These are phyloP conservation scores for Brettanomyces bruxellensis DNA, from an alignment of 805 yeast species.

Conservation along the genomic window DNA sequence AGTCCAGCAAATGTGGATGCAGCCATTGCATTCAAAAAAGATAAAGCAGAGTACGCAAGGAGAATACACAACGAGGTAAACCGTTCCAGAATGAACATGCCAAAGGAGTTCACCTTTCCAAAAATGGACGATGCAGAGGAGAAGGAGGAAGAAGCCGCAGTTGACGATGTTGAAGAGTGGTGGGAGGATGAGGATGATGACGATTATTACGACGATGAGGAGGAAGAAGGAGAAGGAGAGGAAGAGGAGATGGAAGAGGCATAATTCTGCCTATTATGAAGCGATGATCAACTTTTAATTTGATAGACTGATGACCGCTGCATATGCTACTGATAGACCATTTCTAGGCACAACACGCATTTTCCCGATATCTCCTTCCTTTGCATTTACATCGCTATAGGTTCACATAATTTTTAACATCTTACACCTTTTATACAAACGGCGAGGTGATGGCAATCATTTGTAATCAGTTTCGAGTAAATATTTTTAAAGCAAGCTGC, in stretches of 20 bases:
- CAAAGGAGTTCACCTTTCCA: constrained; percentile 79
- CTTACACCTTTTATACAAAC: no score
- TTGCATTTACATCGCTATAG: no score
- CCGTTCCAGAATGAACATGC: constrained; percentile 75
- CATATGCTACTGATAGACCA: not conserved
- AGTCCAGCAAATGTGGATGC: constrained; percentile 98
- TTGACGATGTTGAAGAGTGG: constrained; percentile 24
- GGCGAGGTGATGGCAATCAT: no score
- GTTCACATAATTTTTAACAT: no score
- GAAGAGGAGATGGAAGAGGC: constrained; percentile 10
- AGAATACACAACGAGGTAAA: constrained; percentile 76
- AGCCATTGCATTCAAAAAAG: constrained; percentile 84
- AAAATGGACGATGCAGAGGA: constrained; percentile 43
- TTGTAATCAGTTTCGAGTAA: no score
- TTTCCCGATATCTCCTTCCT: no score
- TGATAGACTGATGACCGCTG: not conserved
- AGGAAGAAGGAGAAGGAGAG: constrained; percentile 21
- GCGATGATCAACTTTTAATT: not conserved
- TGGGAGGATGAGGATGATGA: constrained; percentile 26
- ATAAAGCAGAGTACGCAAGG: constrained; percentile 68
- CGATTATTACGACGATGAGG: constrained; percentile 25
- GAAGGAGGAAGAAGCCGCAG: constrained; percentile 17
- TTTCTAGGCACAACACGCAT: not conserved
- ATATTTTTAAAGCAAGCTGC: no score
- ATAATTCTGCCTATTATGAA: not conserved